Evolutionary conservation across 2,329 filamentous ascomycete species (phyloP).

Genomic region (Alternaria panax): DNA sequence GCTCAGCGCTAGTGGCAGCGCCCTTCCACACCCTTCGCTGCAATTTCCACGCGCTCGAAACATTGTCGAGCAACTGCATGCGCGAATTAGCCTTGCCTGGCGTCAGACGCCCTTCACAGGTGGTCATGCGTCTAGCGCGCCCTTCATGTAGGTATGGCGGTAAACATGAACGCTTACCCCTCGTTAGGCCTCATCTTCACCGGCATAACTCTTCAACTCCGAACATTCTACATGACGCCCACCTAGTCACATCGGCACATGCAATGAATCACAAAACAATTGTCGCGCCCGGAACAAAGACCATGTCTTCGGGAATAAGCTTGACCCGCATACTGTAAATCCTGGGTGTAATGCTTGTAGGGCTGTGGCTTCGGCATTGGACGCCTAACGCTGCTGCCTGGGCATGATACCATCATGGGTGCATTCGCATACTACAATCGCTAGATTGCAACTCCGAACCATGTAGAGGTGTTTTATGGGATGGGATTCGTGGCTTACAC

Average conservation of each 20-base stretch:
- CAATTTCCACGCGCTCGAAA: background rate
- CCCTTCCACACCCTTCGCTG: background rate
- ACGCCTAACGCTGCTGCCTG: conserved; percentile 1
- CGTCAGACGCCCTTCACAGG: background rate
- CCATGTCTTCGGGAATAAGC: background rate
- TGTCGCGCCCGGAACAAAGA: background rate
- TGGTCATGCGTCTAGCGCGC: background rate
- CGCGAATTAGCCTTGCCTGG: background rate
- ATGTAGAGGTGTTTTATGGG: background rate
- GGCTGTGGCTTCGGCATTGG: conserved; percentile 5
- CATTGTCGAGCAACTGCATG: background rate
- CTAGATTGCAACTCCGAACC: background rate
- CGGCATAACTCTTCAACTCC: background rate
- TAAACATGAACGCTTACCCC: background rate
- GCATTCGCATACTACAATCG: background rate
- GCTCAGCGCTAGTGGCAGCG: background rate
- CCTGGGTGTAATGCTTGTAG: background rate
- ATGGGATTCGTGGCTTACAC: background rate
- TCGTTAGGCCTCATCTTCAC: background rate
- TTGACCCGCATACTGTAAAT: background rate
- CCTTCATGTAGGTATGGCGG: background rate
- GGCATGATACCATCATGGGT: background rate
- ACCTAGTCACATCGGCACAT: background rate
- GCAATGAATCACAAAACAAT: background rate
- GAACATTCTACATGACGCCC: background rate